Evolutionary conservation across 1,284 basidiomycete species (phyloP), one percentile per base, ranked within the genome.

Genomic region (Apiotrichum gracile): DNA sequence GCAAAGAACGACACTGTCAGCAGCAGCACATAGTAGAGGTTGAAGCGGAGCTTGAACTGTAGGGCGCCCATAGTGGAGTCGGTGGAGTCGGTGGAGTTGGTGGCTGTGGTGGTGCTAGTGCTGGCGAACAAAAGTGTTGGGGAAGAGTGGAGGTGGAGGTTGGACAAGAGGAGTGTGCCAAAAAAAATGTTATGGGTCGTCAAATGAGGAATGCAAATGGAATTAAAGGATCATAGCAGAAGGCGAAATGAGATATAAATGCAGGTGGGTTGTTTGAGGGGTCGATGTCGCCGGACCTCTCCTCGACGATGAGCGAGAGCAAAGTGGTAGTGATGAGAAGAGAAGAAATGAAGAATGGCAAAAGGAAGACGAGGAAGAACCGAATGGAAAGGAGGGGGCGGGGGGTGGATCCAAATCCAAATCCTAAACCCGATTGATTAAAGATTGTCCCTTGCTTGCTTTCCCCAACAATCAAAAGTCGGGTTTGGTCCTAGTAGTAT

Each of bases 1-100:
- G 88, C 88, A 76, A 85, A 83, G 60, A 85, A 82, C 5, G 87
- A 88, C 63, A 86, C 85, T 47, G 85, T 77, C 31, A 84, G 82
- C 51, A 97, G 74, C 6, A 85, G 82, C 29, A 84, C 80, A 48
- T 91, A 76, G 76, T 92, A 97, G 46, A 89, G 67, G 26, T 81
- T 78, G 42, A 85, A 70, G 48, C 85, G 83, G 63, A 87, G 78
- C 74, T 87, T 87, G 74, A 66, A 75, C 19, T 61, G 33, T 16
- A 70, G 45, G 10, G 45, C 41, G 34, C 58, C 61, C 69, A 72
- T 70, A 35, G 38, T 62, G 44, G 17, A 22, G 7, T 5, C 5
- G 13, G 26, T 31, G 39, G 25, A n/a, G n/a, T 43, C 12, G 17
- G 37, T 25, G 16, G 35, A n/a, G 22, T 19, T 21, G 31, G 29